Evolutionary conservation across 331 rosid species (phyloP), one percentile per base, ranked within the genome.

Genomic region (Quercus tomentella): DNA sequence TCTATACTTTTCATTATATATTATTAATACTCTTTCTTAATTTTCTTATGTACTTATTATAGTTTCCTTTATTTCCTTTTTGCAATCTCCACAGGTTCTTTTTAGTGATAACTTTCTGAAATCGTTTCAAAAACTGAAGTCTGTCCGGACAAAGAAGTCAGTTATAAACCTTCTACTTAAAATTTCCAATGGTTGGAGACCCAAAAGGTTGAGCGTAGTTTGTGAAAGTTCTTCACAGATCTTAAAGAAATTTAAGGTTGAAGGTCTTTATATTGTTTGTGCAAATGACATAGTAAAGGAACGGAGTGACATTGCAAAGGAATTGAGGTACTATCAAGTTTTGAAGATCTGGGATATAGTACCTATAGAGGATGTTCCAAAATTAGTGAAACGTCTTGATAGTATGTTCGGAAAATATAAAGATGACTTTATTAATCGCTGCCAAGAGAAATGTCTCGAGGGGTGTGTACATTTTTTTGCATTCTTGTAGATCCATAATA

Each of bases 141-240:
- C 84, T 3, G 45, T 56, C 21, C 75, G 74, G 16, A 71, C 31
- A 43, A 89, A 82, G 83, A 85, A 86, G 73, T 89, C 67, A 1
- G 87, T 88, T 30, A 14, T 93, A 57, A 51, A 23, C 74, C 90
- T 85, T 72, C 70, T 89, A 4, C 85, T 86, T 62, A 85, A 80
- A 70, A 88, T 92, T 75, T 83, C 96, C 3, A 9, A 35, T 52
- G 96, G 96, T 4, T 91, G 97, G 93, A 91, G 96, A 82, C 94
- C 97, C 0, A 87, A 82, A 68, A 77, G 66, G 69, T 76, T 28
- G 5, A 80, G 63, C 22, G 63, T 80, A 26, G 79, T 18, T 35
- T 67, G 84, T 86, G 89, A 83, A 43, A 76, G 79, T 74, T 86
- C 94, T 30, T 80, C 89, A 7, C 23, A 75, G 15, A 85, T 93